Evolutionary conservation across 805 yeast genomes (phyloP).

Genomic region (Ogataea zsoltii): DNA sequence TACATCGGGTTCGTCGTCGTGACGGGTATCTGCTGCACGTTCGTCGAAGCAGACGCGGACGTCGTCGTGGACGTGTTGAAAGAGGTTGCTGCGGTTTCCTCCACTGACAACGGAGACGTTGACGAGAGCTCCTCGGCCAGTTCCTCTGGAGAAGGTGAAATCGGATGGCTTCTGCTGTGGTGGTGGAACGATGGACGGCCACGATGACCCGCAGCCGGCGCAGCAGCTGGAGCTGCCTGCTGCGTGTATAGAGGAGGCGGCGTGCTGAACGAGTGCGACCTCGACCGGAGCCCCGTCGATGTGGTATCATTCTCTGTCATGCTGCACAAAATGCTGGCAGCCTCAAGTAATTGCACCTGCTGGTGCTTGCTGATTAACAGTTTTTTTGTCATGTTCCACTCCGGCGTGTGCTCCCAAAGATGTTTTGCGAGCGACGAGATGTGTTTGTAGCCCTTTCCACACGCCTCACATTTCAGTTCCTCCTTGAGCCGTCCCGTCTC

Average conservation of each 20-base stretch:
- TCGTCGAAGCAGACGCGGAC: conserved; percentile 4
- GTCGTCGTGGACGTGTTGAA: conserved; percentile 20
- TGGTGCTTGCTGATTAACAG: conserved; percentile 82
- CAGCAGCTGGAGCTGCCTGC: conserved; percentile 7
- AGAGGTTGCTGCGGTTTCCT: conserved; percentile 19
- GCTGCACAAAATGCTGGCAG: conserved; percentile 74
- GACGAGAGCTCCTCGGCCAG: conserved; percentile 11
- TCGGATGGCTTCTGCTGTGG: conserved; percentile 2
- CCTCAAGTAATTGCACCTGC: conserved; percentile 80
- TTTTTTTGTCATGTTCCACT: conserved; percentile 86
- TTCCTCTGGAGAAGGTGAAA: conserved; percentile 20
- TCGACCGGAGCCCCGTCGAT: conserved; percentile 15
- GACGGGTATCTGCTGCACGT: conserved; percentile 1
- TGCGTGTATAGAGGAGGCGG: conserved; percentile 19
- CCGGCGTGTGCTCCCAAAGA: conserved; percentile 93
- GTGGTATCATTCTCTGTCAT: conserved; percentile 51
- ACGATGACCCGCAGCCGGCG: no score
- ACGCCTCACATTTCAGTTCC: conserved; percentile 83
- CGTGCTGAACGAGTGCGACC: conserved; percentile 21
- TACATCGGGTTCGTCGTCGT: conserved; percentile 13
- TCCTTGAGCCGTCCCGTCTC: conserved; percentile 84
- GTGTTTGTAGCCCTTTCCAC: conserved; percentile 91
- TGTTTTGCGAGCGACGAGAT: conserved; percentile 86
- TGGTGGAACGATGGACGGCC: neutral
- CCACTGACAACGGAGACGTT: conserved; percentile 20